Conservation (phyloP, 2,329 filamentous ascomycete species). For the Chaetomiaceae sp. region DNA sequence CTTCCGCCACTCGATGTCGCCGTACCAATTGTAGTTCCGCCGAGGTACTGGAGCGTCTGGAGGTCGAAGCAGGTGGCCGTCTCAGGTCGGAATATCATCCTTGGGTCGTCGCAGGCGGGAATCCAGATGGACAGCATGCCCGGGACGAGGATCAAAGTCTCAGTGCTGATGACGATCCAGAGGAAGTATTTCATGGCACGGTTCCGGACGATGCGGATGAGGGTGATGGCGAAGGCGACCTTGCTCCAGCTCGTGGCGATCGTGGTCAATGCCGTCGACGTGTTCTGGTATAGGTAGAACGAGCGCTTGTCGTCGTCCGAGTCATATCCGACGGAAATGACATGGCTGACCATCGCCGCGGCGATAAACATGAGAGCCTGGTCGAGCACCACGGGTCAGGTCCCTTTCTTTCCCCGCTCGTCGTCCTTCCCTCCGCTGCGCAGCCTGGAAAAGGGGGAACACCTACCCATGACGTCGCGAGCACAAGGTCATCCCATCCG, state of each 20-base stretch:
- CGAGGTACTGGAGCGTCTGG: not conserved
- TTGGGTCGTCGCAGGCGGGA: constrained; percentile 11
- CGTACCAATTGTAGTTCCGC: constrained; percentile 7
- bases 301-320: constrained; percentile 10
- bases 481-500: constrained; percentile 17
- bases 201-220: constrained; percentile 21
- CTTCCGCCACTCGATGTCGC: not conserved
- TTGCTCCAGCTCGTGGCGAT: constrained; percentile 22
- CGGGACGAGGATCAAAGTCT: constrained; percentile 20
- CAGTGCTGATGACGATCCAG: constrained; percentile 21
- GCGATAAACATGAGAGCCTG: constrained; percentile 12
- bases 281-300: constrained; percentile 17
- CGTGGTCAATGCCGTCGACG: constrained; percentile 9
- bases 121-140: constrained; percentile 21
- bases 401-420: too few species aligned
- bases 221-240: constrained; percentile 23
- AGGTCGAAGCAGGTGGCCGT: not conserved
- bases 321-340: constrained; percentile 10
- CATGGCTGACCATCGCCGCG: constrained; percentile 10
- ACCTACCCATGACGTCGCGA: constrained; percentile 15
- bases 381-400: not conserved
- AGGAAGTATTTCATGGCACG: constrained; percentile 19
- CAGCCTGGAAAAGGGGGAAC: too few species aligned
- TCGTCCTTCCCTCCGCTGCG: too few species aligned
- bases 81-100: constrained; percentile 3